Percentiles rank a stretch among this genome's conserved stretches.
Evolutionary conservation across 768 basidiomycete genomes (phyloP).

Genomic region (Russula brevipes): DNA sequence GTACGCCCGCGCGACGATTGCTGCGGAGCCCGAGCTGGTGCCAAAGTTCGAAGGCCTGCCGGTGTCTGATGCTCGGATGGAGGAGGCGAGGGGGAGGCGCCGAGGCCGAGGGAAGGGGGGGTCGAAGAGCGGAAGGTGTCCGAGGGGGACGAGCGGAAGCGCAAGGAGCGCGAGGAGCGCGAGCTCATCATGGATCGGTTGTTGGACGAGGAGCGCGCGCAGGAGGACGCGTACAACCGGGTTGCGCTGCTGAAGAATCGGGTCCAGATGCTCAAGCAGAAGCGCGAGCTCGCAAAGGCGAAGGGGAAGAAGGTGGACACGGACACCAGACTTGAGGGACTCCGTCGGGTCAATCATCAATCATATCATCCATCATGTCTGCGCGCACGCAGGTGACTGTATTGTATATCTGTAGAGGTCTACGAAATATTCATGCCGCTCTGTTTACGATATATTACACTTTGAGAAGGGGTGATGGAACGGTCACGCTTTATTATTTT

Average conservation of each 20-base stretch:
- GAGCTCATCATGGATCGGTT: conserved; percentile 84
- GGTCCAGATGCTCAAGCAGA: conserved; percentile 53
- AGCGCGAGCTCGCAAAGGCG: conserved; percentile 33
- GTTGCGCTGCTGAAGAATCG: conserved; percentile 60
- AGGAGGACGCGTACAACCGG: conserved; percentile 82
- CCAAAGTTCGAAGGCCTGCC: conserved; percentile 47
- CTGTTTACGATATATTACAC: not conserved
- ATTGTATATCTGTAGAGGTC: not conserved
- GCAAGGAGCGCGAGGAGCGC: conserved; percentile 64
- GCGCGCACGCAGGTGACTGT: not conserved
- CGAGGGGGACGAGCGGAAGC: conserved; percentile 43
- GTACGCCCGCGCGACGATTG: conserved; percentile 65
- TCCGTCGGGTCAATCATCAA: not conserved
- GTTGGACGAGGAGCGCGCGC: conserved; percentile 77
- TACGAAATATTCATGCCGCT: not conserved
- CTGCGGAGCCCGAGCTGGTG: conserved; percentile 61
- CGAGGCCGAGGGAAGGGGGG: conserved; percentile 28
- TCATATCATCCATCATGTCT: not conserved
- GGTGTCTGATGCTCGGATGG: conserved; percentile 23
- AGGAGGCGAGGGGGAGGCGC: conserved; percentile 24
- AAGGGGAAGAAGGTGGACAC: conserved; percentile 20
- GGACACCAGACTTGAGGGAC: conserved; percentile 6
- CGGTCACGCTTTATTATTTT: not conserved
- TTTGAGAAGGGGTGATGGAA: not conserved
- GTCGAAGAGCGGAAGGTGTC: conserved; percentile 32